Evolutionary conservation across 768 basidiomycete genomes (phyloP), one percentile per base, ranked within the genome.

Genomic region (Pulveroboletus frians): DNA sequence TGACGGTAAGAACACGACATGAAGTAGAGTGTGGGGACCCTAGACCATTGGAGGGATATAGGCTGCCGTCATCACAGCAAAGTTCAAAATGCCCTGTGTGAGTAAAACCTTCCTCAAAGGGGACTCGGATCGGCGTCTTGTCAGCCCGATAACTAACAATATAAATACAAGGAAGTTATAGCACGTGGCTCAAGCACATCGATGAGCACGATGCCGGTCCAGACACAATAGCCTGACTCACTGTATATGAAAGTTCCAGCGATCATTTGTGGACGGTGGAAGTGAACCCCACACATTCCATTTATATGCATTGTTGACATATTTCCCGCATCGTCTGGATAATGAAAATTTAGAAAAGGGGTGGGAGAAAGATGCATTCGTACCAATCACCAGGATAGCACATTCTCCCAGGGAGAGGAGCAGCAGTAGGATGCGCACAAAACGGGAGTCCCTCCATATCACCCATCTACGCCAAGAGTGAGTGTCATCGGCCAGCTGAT

Each of bases 361-460:
- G 11, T 6, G 4, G 14, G n/a, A 13, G 15, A n/a, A 37, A 41
- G 13, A 37, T 6, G 20, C 18, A 11, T 5, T 10, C 56, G 20
- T 41, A 62, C 64, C 36, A 1, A 50, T 1, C 0, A 35, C 32
- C 15, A 67, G 30, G 13, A 58, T 9, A 26, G 26, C 3, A 53
- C 58, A 65, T 13, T 65, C 63, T 11, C 50, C 65, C 2, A 65
- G 21, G 3, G 48, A 11, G 11, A 53, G 32, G 10, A 63, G 3
- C n/a, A 29, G 4, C 0, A 67, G 42, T 5, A 65, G 29, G 7
- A 8, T 29, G 4, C 43, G 43, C 5, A 65, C 45, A 11, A n/a
- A 26, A 26, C 43, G 41, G 14, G 51, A 51, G 10, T 48, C 46
- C 38, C 45, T 65, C 64, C 64, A 65, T 11, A 65, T 49, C 7